Percentiles rank a stretch among this genome's conserved stretches.
Conservation (phyloP, 345 rosid genomes). For the Hevea brasiliensis region DNA sequence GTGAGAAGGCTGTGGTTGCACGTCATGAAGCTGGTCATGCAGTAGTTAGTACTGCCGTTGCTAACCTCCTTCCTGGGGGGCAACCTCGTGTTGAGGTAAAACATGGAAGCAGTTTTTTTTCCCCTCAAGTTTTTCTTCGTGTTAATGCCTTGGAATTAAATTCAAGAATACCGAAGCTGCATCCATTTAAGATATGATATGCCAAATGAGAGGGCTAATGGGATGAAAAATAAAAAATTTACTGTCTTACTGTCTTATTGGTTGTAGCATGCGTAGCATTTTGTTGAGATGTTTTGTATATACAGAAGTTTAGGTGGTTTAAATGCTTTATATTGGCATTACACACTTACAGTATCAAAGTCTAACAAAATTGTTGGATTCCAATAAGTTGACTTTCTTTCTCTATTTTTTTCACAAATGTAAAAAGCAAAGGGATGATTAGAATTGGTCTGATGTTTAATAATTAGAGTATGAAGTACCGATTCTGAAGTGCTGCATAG, state of each 20-base stretch:
- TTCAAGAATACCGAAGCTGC: not conserved
- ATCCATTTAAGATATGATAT: not conserved
- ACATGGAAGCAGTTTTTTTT: not conserved
- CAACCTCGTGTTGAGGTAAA: constrained; percentile 91
- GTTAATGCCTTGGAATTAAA: not conserved
- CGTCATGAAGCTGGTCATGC: constrained; percentile 99
- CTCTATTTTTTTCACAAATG: not conserved
- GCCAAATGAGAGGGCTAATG: not conserved
- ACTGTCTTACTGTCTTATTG: not conserved
- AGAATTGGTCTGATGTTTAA: not conserved
- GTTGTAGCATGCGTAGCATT: not conserved
- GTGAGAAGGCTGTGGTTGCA: constrained; percentile 93
- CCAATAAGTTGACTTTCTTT: not conserved
- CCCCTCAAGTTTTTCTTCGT: not conserved
- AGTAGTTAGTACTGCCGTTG: constrained; percentile 94
- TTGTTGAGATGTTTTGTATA: not conserved
- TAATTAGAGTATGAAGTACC: not conserved
- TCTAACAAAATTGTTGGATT: not conserved
- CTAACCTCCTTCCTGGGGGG: constrained; percentile 83
- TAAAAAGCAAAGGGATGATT: not conserved
- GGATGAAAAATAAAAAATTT: not conserved
- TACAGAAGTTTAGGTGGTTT: not conserved
- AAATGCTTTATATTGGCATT: not conserved
- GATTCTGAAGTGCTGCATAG: not conserved
- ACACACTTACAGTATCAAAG: not conserved